Evolutionary conservation across 805 yeast genomes (phyloP).

Genomic region (Spathaspora sp.): DNA sequence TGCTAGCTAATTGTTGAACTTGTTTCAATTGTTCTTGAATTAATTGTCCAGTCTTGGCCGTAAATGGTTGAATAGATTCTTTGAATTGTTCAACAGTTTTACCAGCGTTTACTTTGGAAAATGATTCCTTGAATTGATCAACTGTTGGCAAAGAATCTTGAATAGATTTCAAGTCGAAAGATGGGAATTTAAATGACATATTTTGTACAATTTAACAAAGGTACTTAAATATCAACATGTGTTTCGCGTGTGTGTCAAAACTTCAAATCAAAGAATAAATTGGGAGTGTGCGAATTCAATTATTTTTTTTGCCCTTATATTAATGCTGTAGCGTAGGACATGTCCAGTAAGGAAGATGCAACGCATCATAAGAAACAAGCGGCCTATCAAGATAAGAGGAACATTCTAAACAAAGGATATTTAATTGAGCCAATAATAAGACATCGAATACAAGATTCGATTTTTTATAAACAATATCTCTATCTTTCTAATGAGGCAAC

Average conservation of each 20-base stretch:
- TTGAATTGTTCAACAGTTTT: conserved; percentile 45
- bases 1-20: conserved; percentile 36
- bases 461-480: conserved; percentile 40
- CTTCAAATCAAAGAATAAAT: not conserved
- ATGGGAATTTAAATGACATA: conserved; percentile 39
- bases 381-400: conserved; percentile 25
- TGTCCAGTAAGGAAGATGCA: conserved; percentile 3
- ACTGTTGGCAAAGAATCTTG: conserved; percentile 41
- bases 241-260: not conserved
- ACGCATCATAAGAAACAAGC: conserved; percentile 16
- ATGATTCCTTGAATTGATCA: conserved; percentile 31
- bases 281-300: not conserved
- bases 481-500: conserved; percentile 39
- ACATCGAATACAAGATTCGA: conserved; percentile 39
- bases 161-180: conserved; percentile 33
- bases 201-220: not conserved
- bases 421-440: conserved; percentile 40
- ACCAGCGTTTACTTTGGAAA: conserved; percentile 30
- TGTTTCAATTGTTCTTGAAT: conserved; percentile 61
- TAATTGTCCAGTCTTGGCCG: conserved; percentile 56
- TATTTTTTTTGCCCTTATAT: too few species aligned
- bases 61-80: conserved; percentile 47
- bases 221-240: not conserved
- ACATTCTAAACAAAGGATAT: conserved; percentile 25
- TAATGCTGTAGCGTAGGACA: not conserved